phyloP scores from a whole-genome alignment of 305 asterid genomes.

The Fraxinus angustifolia region DNA sequence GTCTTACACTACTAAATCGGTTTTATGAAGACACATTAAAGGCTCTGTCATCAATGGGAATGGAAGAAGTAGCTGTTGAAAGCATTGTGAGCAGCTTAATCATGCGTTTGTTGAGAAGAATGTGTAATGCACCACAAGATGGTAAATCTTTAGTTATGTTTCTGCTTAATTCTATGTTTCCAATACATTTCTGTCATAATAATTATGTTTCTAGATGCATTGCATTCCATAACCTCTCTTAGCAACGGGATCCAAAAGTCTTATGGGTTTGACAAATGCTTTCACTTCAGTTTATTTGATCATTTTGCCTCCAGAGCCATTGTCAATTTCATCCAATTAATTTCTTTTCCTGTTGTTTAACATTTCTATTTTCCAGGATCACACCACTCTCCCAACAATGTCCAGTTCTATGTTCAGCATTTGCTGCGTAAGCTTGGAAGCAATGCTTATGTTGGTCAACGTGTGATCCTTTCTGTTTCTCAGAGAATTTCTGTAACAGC shows the following conservation, averaged over 20 bases:
- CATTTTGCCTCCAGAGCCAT: conserved; percentile 5
- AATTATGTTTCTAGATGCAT: background rate
- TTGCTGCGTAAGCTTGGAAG: conserved; percentile 84
- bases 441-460: conserved; percentile 74
- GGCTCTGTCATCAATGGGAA: conserved; percentile 40
- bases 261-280: conserved; percentile 8
- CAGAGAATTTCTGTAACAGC: conserved; percentile 71
- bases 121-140: conserved; percentile 52
- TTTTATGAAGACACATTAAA: conserved; percentile 60
- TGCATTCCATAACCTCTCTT: background rate
- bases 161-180: background rate
- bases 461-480: conserved; percentile 66
- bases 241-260: background rate
- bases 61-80: conserved; percentile 47
- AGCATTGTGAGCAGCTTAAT: conserved; percentile 70
- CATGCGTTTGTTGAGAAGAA: conserved; percentile 60
- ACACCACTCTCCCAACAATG: conserved; percentile 32
- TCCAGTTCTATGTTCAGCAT: conserved; percentile 68
- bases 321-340: conserved; percentile 10
- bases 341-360: conserved; percentile 13
- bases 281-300: conserved; percentile 10
- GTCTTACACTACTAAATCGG: conserved; percentile 14
- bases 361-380: conserved; percentile 35
- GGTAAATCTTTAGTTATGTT: conserved; percentile 45
- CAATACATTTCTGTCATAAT: background rate